Evolutionary conservation across 176 grass and related monocot species (phyloP).

Genomic region (Pontederia paniculata): DNA sequence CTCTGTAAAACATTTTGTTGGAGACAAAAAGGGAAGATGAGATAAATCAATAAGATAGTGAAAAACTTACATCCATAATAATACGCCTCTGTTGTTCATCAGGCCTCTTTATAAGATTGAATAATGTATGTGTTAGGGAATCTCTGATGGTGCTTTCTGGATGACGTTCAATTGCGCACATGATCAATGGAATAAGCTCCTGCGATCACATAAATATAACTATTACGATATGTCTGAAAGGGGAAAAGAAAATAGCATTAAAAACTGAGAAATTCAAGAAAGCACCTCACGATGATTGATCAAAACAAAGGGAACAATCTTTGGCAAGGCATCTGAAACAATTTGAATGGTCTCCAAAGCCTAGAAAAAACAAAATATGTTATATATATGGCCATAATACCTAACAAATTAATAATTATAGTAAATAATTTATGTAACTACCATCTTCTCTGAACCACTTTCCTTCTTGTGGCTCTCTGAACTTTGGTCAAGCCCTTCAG

Average conservation of each 20-base stretch:
- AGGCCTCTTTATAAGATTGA: conserved; percentile 95
- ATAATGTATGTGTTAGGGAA: conserved; percentile 90
- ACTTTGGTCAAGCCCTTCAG: conserved; percentile 35
- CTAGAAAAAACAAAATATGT: conserved; percentile 34
- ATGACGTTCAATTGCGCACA: conserved; percentile 97
- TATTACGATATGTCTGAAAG: conserved; percentile 15
- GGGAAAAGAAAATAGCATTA: conserved; percentile 16
- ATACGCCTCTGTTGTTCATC: conserved; percentile 81
- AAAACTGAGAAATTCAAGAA: conserved; percentile 19
- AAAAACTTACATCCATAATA: conserved; percentile 80
- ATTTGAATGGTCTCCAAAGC: conserved; percentile 91
- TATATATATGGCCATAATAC: not conserved
- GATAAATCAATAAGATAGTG: not conserved
- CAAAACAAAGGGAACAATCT: conserved; percentile 94
- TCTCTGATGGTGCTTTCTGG: conserved; percentile 69
- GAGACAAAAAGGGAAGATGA: not conserved
- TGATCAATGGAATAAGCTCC: conserved; percentile 99
- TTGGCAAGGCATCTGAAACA: conserved; percentile 94
- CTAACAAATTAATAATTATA: conserved; percentile 3
- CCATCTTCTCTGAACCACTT: conserved; percentile 67
- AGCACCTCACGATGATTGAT: conserved; percentile 99
- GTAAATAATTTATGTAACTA: conserved; percentile 28
- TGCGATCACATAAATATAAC: conserved; percentile 26
- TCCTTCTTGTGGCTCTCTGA: conserved; percentile 51
- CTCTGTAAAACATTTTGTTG: conserved; percentile 2